Base-by-base conservation (phyloP, 768 basidiomycete species). In the Serendipita indica region DNA sequence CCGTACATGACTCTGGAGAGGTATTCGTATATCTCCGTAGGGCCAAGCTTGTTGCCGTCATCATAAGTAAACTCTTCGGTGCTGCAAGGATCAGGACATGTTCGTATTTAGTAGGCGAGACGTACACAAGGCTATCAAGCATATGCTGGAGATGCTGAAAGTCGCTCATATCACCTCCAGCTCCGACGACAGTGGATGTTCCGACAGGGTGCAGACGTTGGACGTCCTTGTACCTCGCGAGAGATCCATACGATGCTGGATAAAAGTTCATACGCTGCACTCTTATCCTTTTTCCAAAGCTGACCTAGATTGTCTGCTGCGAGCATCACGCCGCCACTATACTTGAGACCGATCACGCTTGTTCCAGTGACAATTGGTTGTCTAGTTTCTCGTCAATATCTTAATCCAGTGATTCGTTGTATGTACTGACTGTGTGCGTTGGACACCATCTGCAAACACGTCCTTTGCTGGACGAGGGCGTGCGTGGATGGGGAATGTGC, bases 341-440 rank as follows among this genome's bases (percentile, higher is more conserved):
- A 98, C 72, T 89, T 88, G 71, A 99, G 76, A 2, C 86, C 96
- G 33, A 99, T 78, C 3, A 99, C 91, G 59, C 86, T 89, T n/a
- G 94, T 93, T 60, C 94, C 96, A 0, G 94, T 98, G 6, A 97
- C 90, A 61, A 98, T 83, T 7, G 96, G 96, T 65, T 92, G 86
- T 66, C 89, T 91, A 60, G 41, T 25, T 27, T 59, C 32, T 14
- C 18, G 2, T 10, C 30, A 37, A 45, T n/a, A n/a, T 32, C 10
- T 3, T 4, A n/a, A 57, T 22, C 7, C 46, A n/a, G 30, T 78
- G 32, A 52, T 28, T 33, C 52, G 52, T 39, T 22, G 35, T 13
- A n/a, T 20, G 54, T 37, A 64, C 71, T 61, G 33, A 89, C 88
- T 90, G 89, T 28, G 92, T 97, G 62, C 72, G 84, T 66, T 91